A percentile compares a stretch with the other conserved stretches of the same genome.
These are phyloP conservation scores for Vanrija sp. DNA, from an alignment of 1,284 basidiomycete species.

Conservation along the genomic window DNA sequence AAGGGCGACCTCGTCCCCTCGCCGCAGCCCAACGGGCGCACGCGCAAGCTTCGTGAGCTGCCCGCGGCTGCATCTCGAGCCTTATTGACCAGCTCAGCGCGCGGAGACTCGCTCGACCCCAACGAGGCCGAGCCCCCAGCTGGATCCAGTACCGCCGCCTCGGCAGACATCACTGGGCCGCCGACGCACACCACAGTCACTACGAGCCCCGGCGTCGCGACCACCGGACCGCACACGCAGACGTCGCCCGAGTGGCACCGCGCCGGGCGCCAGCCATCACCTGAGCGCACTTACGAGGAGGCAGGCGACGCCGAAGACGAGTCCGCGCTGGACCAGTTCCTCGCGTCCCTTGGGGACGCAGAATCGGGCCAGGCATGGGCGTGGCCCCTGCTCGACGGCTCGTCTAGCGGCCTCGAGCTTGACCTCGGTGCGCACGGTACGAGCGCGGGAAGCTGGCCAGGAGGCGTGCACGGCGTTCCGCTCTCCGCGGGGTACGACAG, in stretches of 20 bases:
- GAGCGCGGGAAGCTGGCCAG: too few species aligned
- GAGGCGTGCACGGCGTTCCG: too few species aligned
- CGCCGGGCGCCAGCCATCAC: background rate
- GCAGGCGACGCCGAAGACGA: constrained; percentile 1
- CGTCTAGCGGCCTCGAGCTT: constrained; percentile 11
- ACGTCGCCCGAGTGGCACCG: too few species aligned
- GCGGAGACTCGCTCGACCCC: too few species aligned
- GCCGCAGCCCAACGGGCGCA: constrained; percentile 24
- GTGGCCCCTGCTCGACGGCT: constrained; percentile 13
- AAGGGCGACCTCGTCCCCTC: constrained; percentile 22
- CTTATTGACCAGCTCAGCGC: background rate
- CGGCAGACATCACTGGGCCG: too few species aligned
- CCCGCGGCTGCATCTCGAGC: background rate
- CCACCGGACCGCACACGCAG: too few species aligned
- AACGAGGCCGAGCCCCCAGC: too few species aligned
- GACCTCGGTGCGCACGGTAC: constrained; percentile 3
- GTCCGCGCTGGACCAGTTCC: constrained; percentile 14
- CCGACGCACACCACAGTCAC: too few species aligned
- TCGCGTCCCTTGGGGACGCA: constrained; percentile 10
- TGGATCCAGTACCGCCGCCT: too few species aligned
- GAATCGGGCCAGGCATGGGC: constrained; percentile 14
- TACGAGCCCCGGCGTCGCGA: too few species aligned
- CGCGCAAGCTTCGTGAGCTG: constrained; percentile 18
- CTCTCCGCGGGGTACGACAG: too few species aligned
- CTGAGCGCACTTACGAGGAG: background rate